Percentiles rank a stretch among this genome's conserved stretches.
These are phyloP conservation scores for Saccharomyces hybrid DNA, from an alignment of 1,139 yeast genomes.

Conservation along the genomic window DNA sequence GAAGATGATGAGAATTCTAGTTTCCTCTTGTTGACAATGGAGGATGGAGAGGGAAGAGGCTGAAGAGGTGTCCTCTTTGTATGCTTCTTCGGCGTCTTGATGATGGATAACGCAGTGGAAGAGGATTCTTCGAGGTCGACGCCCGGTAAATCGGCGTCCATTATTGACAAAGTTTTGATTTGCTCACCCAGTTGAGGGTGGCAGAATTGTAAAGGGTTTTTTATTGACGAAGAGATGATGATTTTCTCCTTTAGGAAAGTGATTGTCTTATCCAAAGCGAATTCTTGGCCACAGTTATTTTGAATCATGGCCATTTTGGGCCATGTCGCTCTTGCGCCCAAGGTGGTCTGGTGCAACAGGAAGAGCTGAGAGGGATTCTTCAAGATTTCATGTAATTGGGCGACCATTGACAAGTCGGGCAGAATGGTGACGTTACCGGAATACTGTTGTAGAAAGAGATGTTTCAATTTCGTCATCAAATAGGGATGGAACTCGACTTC, in stretches of 20 bases:
- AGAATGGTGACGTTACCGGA: constrained; percentile 90
- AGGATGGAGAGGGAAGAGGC: not conserved
- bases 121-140: not conserved
- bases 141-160: not conserved
- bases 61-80: not conserved
- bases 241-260: constrained; percentile 57
- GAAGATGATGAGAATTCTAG: not conserved
- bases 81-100: not conserved
- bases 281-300: constrained; percentile 85
- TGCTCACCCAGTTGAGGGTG: not conserved
- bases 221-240: constrained; percentile 34
- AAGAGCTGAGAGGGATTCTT: constrained; percentile 76
- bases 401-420: constrained; percentile 54
- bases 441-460: constrained; percentile 76
- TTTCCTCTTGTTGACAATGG: not conserved
- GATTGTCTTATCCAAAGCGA: constrained; percentile 76
- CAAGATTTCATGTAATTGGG: constrained; percentile 56
- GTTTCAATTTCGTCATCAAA: constrained; percentile 59
- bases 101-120: not conserved
- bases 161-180: not conserved
- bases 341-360: constrained; percentile 56
- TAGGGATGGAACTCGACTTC: constrained; percentile 74
- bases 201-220: constrained; percentile 24
- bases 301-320: constrained; percentile 76
- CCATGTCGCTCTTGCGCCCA: constrained; percentile 93